These are phyloP conservation scores for Polyplosphaeria fusca DNA, from an alignment of 495 filamentous ascomycete genomes.

Conservation along the genomic window DNA sequence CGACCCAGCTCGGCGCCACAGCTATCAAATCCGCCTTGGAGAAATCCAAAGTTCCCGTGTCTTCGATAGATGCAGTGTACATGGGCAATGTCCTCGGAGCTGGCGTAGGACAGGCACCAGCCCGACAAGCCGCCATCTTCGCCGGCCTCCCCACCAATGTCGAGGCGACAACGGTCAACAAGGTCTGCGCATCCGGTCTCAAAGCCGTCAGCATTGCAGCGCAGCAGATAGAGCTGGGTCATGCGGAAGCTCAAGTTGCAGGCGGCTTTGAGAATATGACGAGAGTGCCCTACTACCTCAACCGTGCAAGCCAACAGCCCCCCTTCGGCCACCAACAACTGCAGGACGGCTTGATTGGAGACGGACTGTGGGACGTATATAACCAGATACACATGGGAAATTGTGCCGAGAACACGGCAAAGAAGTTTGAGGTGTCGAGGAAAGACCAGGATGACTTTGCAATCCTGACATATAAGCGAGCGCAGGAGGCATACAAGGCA, in stretches of 20 bases:
- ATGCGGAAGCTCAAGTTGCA: slow-evolving; percentile 80
- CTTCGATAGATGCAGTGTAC: slow-evolving; percentile 83
- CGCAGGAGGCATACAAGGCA: slow-evolving; percentile 83
- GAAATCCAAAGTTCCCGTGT: slow-evolving; percentile 73
- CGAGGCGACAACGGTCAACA: slow-evolving; percentile 91
- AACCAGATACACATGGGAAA: slow-evolving; percentile 96
- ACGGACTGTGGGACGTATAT: slow-evolving; percentile 95
- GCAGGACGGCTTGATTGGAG: slow-evolving; percentile 90
- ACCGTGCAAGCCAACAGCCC: slow-evolving; percentile 69
- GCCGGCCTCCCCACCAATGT: slow-evolving; percentile 75
- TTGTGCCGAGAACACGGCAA: slow-evolving; percentile 93
- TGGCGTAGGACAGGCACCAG: slow-evolving; percentile 80
- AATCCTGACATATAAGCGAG: slow-evolving; percentile 78
- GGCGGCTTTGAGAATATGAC: slow-evolving; percentile 99
- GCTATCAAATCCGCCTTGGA: slow-evolving; percentile 85
- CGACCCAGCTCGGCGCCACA: slow-evolving; percentile 76
- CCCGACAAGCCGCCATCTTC: slow-evolving; percentile 84
- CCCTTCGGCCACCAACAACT: slow-evolving; percentile 80
- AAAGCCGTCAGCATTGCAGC: slow-evolving; percentile 90
- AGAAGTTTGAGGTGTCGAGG: slow-evolving; percentile 74
- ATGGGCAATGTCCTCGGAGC: slow-evolving; percentile 96
- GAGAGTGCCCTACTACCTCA: slow-evolving; percentile 85
- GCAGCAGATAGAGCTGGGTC: slow-evolving; percentile 87
- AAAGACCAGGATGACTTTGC: slow-evolving; percentile 89
- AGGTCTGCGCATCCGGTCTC: slow-evolving; percentile 91